Percentiles rank a stretch among this genome's conserved stretches.
Conservation (phyloP, 331 rosid genomes). For the Pyrus hybrid region DNA sequence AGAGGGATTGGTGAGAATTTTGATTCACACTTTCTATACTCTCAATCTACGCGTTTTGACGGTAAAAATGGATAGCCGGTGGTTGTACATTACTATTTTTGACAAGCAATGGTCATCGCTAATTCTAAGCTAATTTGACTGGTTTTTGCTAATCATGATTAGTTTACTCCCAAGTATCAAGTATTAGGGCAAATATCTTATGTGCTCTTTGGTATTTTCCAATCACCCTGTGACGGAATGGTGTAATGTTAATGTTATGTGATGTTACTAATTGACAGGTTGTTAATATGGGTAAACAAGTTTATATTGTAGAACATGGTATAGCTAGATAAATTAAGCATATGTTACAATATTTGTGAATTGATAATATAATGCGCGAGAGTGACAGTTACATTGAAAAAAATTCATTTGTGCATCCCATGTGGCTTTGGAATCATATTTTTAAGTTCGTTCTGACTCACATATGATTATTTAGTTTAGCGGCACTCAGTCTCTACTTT, state of each 20-base stretch:
- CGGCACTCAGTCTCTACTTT: fast-evolving
- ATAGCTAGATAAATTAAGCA: too few species aligned
- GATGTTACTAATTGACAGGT: background rate
- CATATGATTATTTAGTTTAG: background rate
- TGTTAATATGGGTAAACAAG: background rate
- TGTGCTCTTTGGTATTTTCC: background rate
- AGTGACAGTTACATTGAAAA: background rate
- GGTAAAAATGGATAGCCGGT: background rate
- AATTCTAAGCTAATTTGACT: background rate
- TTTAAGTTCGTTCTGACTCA: fast-evolving
- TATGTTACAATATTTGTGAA: too few species aligned
- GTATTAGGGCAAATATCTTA: background rate
- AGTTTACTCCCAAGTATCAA: background rate
- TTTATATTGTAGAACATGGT: background rate
- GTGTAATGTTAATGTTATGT: background rate
- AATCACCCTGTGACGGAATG: background rate
- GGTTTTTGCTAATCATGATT: background rate
- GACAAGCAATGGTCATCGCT: background rate
- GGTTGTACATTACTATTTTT: background rate
- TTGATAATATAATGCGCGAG: too few species aligned
- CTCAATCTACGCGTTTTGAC: background rate
- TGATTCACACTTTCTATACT: background rate
- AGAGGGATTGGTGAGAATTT: background rate
- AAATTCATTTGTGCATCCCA: background rate
- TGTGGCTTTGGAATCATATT: background rate